Evolutionary conservation across 192 early-diverging fungal species (phyloP).

Genomic region (Coemansia sp.): DNA sequence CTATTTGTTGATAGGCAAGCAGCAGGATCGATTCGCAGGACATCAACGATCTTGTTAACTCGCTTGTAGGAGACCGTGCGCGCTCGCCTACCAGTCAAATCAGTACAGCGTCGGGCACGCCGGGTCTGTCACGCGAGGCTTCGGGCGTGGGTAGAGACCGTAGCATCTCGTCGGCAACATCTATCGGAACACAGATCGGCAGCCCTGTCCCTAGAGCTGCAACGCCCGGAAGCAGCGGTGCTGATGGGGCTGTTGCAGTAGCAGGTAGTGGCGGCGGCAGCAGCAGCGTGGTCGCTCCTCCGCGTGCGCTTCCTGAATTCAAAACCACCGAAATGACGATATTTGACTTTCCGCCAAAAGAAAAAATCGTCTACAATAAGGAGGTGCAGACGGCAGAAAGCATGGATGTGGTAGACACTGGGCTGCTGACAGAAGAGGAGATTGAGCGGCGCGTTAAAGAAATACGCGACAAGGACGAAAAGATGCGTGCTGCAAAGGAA

Average conservation of each 20-base stretch:
- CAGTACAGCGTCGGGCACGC: constrained; percentile 15
- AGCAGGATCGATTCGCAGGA: constrained; percentile 60
- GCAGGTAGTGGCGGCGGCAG: background rate
- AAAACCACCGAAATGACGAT: constrained; percentile 73
- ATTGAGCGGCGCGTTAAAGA: constrained; percentile 48
- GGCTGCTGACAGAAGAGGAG: constrained; percentile 45
- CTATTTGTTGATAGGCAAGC: constrained; percentile 16
- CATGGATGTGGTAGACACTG: constrained; percentile 30
- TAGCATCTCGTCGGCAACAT: constrained; percentile 41
- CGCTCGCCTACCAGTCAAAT: constrained; percentile 19
- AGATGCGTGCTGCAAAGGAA: constrained; percentile 26
- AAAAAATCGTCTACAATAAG: constrained; percentile 87
- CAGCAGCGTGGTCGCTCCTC: background rate
- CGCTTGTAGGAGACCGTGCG: constrained; percentile 67
- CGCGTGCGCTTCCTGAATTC: constrained; percentile 61
- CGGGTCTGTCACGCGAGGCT: constrained; percentile 23
- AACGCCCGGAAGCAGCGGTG: constrained; percentile 17
- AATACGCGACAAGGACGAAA: constrained; percentile 52
- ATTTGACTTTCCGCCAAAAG: constrained; percentile 86
- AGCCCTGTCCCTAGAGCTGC: constrained; percentile 27
- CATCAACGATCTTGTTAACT: constrained; percentile 85
- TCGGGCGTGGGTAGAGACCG: constrained; percentile 30
- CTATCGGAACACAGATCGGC: constrained; percentile 34
- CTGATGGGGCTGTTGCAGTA: constrained; percentile 2
- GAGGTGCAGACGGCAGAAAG: constrained; percentile 74